Evolutionary conservation across 169 alveolate species (phyloP).

Genomic region (Haemoproteus tartakovskyi): DNA sequence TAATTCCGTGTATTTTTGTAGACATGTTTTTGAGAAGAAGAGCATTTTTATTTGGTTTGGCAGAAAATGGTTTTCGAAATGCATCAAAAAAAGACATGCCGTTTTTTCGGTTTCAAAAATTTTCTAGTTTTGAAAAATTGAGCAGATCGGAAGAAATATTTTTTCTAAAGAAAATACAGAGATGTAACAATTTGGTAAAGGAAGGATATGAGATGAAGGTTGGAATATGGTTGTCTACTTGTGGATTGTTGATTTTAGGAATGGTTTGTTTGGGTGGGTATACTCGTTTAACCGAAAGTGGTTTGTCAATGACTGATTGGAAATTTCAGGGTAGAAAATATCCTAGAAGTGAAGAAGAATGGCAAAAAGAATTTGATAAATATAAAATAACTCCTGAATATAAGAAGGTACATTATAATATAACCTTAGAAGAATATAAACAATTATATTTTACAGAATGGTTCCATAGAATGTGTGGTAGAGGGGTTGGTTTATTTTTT

Average conservation of each 20-base stretch:
- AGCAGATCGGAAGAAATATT: conserved; percentile 18
- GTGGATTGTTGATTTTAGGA: conserved; percentile 75
- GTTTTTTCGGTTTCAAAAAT: too few relatives aligned
- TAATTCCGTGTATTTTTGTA: too few relatives aligned
- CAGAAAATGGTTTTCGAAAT: too few relatives aligned
- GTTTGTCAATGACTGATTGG: conserved; percentile 92
- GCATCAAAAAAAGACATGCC: too few relatives aligned
- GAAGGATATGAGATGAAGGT: conserved; percentile 59
- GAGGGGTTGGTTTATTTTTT: conserved; percentile 82
- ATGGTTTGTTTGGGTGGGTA: conserved; percentile 88
- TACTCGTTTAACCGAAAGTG: conserved; percentile 87
- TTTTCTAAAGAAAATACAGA: conserved; percentile 27
- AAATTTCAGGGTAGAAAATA: conserved; percentile 78
- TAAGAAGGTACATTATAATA: conserved; percentile 81
- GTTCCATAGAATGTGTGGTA: conserved; percentile 87
- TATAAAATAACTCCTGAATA: conserved; percentile 88
- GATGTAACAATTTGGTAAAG: conserved; percentile 23
- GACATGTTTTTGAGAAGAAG: too few relatives aligned
- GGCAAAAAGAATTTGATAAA: conserved; percentile 84
- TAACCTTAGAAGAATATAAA: conserved; percentile 85
- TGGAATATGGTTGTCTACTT: conserved; percentile 57
- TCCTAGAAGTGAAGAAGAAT: conserved; percentile 83
- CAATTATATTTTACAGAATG: conserved; percentile 86
- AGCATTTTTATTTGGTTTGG: too few relatives aligned
- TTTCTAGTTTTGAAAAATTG: conserved; percentile 26